Conservation (phyloP, 768 basidiomycete genomes). For the Leccinellum rugosiceps region DNA sequence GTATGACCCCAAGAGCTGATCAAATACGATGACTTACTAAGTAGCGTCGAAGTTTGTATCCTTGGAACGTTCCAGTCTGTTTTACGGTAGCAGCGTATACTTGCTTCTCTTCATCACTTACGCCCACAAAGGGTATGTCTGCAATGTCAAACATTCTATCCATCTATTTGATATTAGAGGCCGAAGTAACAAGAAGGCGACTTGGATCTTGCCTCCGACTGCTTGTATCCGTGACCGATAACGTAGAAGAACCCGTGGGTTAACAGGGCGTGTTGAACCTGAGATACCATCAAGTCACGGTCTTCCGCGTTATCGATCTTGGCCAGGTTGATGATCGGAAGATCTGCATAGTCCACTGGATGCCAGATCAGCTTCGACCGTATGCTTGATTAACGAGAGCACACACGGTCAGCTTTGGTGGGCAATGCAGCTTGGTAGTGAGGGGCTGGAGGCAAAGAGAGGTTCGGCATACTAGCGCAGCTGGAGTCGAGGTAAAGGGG, state of each 20-base stretch:
- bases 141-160: background rate
- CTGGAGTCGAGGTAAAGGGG: background rate
- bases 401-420: background rate
- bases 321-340: background rate
- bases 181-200: background rate
- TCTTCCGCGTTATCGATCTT: background rate
- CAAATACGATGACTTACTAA: background rate
- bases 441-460: background rate
- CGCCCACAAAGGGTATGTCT: background rate
- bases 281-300: background rate
- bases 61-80: background rate
- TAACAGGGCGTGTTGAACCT: background rate
- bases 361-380: background rate
- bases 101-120: background rate
- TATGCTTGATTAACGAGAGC: background rate
- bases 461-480: background rate
- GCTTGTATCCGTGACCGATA: background rate
- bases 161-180: background rate
- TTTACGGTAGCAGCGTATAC: background rate
- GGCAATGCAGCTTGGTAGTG: background rate
- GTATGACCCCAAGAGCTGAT: background rate
- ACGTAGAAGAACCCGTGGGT: background rate
- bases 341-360: background rate
- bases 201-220: background rate
- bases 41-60: background rate